Base-by-base conservation (phyloP, 2,329 filamentous ascomycete species). In the Teratosphaeriaceae sp. region DNA sequence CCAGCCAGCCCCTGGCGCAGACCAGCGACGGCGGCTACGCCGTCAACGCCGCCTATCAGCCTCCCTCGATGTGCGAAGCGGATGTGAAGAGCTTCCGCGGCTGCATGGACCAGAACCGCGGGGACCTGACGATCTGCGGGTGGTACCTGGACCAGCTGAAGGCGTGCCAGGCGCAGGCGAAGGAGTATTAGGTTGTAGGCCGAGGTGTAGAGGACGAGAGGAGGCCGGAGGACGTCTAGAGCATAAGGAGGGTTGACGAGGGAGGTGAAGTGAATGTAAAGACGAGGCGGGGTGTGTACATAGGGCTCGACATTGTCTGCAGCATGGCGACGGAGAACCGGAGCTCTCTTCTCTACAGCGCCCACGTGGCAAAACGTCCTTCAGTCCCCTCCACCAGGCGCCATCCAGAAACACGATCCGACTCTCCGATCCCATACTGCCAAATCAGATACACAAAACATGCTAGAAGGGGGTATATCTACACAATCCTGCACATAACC, bases 51-150 rank as follows among this genome's bases (percentile, higher is more conserved):
- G 50, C 61, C 51, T 64, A 65, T 39, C 60, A 70, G 48, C 69
- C 61, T 66, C 62, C 48, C 62, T 63, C 58, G 48, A 62, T 58
- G 65, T 98, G 92, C 72, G 80, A 80, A 51, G 79, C 75, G 42
- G 88, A 92, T 57, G 81, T 88, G 42, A 80, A 82, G 68, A 80
- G 78, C 70, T 97, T 98, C 76, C 89, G 88, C 60, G 84, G 83
- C 73, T 98, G 92, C 77, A 84, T 98, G 83, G 89, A 97, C 67
- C 86, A 97, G 63, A 85, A 98, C 68, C 74, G 81, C 64, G 92
- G 92, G 56, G 88, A 92, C 71, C 81, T 98, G 84, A 83, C 84
- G 64, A 94, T 96, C 64, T 98, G 92, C 73, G 85, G 85, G 55
- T 98, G 90, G 89, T 98, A 98, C 68, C 73, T 98, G 59, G 92